Base-by-base conservation (phyloP, 2,329 filamentous ascomycete genomes). In the Thyridium curvatum region DNA sequence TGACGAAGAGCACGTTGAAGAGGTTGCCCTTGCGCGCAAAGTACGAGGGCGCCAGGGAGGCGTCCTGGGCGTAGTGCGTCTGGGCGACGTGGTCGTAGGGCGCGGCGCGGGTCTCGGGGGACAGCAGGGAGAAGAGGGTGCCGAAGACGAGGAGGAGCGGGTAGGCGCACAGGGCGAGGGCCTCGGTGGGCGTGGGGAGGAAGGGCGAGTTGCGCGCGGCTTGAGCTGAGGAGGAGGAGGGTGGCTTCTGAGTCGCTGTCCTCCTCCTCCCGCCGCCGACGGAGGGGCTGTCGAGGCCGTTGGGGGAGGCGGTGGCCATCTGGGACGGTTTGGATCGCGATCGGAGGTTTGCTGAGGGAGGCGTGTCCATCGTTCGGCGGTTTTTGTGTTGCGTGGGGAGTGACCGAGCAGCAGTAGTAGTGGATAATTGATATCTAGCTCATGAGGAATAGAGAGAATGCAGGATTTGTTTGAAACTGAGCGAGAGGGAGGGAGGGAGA, bases 11-110 rank as follows among this genome's bases (percentile, higher is more conserved):
- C 34, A 85, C 62, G 58, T 98, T 98, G 74, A 97, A 85, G 38
- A 96, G 52, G 65, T 98, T 98, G 60, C 80, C 75, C 65, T 98
- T 98, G 52, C 84, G 84, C 34, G 93, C 91, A 60, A 98, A 98
- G 69, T 97, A 98, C 57, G 75, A 83, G 3, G 86, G 86, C 37
- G 83, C 77, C 4, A 70, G 60, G 31, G 60, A 56, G n/a, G 59
- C 54, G 32, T 43, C 41, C 61, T 68, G 64, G 34, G 69, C 71
- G 4, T 69, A 61, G 61, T 86, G 83, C 12, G 83, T 74, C 55
- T 89, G 84, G 17, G 72, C 61, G 31, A 64, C 53, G 3, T 69
- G 59, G 46, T 80, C 77, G 68, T 87, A 88, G 4, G 76, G 70
- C 2, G 77, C 71, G 34, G 68, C 65, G 54, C 79, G 81, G 10